A percentile compares a stretch with the other conserved stretches of the same genome.
These are phyloP conservation scores for Vairimorpha necatrix DNA, from an alignment of 371 early-diverging fungal genomes.

Conservation along the genomic window DNA sequence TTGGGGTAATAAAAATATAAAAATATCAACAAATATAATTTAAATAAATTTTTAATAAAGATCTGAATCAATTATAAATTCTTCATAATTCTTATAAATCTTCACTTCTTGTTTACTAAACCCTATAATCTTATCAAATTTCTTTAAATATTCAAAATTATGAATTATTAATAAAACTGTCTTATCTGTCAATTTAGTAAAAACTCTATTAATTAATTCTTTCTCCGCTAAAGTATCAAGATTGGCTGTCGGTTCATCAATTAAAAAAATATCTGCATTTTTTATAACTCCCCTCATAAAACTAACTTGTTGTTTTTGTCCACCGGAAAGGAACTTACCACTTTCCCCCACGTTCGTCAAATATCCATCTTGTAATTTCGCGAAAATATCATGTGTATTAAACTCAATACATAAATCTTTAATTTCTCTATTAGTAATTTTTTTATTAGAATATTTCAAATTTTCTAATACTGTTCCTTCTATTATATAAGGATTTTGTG, in stretches of 20 bases:
- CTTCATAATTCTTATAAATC: conserved; percentile 33
- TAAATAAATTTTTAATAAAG: conserved; percentile 7
- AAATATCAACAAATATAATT: conserved; percentile 3
- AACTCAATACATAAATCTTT: conserved; percentile 22
- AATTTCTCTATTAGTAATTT: conserved; percentile 21
- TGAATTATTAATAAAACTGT: conserved; percentile 83
- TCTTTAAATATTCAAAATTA: conserved; percentile 71
- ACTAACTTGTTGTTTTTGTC: conserved; percentile 71
- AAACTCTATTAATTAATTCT: conserved; percentile 77
- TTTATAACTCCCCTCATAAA: conserved; percentile 67
- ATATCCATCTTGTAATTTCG: conserved; percentile 69
- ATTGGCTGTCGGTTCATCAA: conserved; percentile 67
- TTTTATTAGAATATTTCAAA: conserved; percentile 41
- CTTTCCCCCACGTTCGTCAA: conserved; percentile 66
- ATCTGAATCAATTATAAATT: conserved; percentile 20
- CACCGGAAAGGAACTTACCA: conserved; percentile 64
- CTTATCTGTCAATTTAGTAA: conserved; percentile 68
- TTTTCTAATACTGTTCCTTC: conserved; percentile 55
- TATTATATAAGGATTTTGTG: conserved; percentile 55
- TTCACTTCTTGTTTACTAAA: conserved; percentile 63
- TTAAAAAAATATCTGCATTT: conserved; percentile 65
- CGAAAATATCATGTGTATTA: conserved; percentile 44
- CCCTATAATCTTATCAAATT: conserved; percentile 66
- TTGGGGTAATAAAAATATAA: too few relatives aligned
- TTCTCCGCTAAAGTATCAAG: conserved; percentile 74